Evolutionary conservation across 2,329 filamentous ascomycete genomes (phyloP).

Genomic region (Phialemoniopsis sp.): DNA sequence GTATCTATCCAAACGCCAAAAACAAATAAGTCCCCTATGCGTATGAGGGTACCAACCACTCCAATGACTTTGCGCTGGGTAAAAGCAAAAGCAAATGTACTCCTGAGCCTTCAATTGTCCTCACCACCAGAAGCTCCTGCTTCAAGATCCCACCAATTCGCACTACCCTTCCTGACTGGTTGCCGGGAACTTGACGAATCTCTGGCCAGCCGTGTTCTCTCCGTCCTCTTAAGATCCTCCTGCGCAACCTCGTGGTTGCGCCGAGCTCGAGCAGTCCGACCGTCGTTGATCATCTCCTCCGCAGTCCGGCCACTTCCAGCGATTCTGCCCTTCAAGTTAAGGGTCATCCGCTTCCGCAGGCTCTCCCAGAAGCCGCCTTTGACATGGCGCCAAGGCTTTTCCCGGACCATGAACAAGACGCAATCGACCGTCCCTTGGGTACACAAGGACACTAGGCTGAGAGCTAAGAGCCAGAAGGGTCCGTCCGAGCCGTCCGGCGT

Average conservation of each 20-base stretch:
- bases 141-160: not conserved
- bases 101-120: conserved; percentile 4
- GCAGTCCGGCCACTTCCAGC: conserved; percentile 37
- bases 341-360: conserved; percentile 5
- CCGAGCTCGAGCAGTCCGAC: conserved; percentile 39
- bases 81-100: not conserved
- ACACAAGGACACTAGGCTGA: conserved; percentile 54
- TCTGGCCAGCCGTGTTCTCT: conserved; percentile 6
- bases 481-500: conserved; percentile 26
- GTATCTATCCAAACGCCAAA: too few relatives aligned
- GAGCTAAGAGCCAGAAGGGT: conserved; percentile 51
- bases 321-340: conserved; percentile 12
- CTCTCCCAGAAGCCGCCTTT: conserved; percentile 22
- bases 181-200: not conserved
- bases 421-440: conserved; percentile 67
- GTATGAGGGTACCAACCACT: too few relatives aligned
- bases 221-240: conserved; percentile 15
- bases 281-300: conserved; percentile 49
- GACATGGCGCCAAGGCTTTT: conserved; percentile 66
- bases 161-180: not conserved
- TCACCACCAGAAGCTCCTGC: not conserved
- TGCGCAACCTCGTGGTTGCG: conserved; percentile 41
- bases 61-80: too few relatives aligned
- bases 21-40: too few relatives aligned
- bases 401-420: conserved; percentile 62